Conservation (phyloP, 1,284 basidiomycete genomes). For the Ustilago loliicola region DNA sequence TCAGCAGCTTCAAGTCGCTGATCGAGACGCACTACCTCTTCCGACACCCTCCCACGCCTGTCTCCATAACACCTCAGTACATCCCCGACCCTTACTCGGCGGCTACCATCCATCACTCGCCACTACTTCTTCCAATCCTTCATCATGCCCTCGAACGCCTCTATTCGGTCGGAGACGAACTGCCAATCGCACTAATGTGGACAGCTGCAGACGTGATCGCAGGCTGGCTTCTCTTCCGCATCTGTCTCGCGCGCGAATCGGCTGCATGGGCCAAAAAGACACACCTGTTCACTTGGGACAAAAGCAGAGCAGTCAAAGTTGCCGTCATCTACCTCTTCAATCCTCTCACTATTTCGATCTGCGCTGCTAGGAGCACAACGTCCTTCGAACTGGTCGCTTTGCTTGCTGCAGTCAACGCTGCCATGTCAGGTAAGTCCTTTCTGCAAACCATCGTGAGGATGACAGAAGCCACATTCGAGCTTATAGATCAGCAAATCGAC, state of each 20-base stretch:
- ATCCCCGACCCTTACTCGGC: conserved; percentile 28
- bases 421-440: conserved; percentile 76
- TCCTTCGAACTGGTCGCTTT: conserved; percentile 81
- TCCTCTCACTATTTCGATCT: conserved; percentile 85
- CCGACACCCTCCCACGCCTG: conserved; percentile 24
- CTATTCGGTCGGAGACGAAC: conserved; percentile 65
- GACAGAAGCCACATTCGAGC: too few relatives aligned
- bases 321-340: conserved; percentile 79
- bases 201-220: conserved; percentile 78
- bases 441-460: too few relatives aligned
- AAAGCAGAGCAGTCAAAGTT: conserved; percentile 45
- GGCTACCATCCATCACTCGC: conserved; percentile 76
- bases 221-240: conserved; percentile 46
- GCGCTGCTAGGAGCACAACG: conserved; percentile 83
- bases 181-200: conserved; percentile 78
- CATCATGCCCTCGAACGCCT: conserved; percentile 19
- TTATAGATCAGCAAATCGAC: not conserved
- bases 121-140: conserved; percentile 79
- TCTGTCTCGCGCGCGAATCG: conserved; percentile 32
- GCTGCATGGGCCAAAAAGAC: conserved; percentile 30
- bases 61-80: conserved; percentile 8
- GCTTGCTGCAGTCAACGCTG: conserved; percentile 80
- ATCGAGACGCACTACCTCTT: conserved; percentile 69
- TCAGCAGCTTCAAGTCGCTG: conserved; percentile 79
- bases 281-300: conserved; percentile 40